Base-by-base conservation (phyloP, 2,329 filamentous ascomycete genomes). In the Fusarium chaquense region DNA sequence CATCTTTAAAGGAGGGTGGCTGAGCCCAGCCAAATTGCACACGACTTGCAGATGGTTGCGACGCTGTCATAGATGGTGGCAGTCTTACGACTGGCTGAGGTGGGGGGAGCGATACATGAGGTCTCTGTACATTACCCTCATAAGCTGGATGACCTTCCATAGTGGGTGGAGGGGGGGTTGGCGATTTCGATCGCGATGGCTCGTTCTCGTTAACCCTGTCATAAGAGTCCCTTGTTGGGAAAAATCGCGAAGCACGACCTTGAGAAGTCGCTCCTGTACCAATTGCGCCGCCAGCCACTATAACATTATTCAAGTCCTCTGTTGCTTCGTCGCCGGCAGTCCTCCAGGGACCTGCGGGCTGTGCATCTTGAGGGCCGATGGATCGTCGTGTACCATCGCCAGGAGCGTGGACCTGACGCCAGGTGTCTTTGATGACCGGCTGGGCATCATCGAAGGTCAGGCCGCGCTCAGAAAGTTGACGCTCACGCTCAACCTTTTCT, bases 41-140 rank as follows among this genome's bases (percentile, higher is more conserved):
- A 16, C 72, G 72, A 20, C 66, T 33, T 33, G 76, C 74, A 7
- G 77, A 58, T 20, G 68, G 51, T 30, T 78, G 76, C 3, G 72
- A 58, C 28, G 70, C 67, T 15, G 57, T 50, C 66, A 76, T 64
- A 10, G 83, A 75, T 10, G 92, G 93, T 5, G 93, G 94, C 6
- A 98, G 85, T 76, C 91, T 93, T 15, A 98, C 94, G 28, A 93
- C 87, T 33, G 93, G 93, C 57, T 90, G 86, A 10, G 89, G 88
- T 38, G 83, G 87, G 0, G 92, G 92, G 11, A 94, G 81, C 36
- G 87, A 89, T 10, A 94, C 91, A 59, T 90, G 86, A 5, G 92
- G 92, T 62, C 86, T 88, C 35, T 81, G 81, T 2, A 81, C 83
- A 72, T 93, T 87, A 32, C 91, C 90, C 70, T 90, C 88, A 70